Base-by-base conservation (phyloP, 495 filamentous ascomycete genomes). In the Lophiostoma macrostomum region DNA sequence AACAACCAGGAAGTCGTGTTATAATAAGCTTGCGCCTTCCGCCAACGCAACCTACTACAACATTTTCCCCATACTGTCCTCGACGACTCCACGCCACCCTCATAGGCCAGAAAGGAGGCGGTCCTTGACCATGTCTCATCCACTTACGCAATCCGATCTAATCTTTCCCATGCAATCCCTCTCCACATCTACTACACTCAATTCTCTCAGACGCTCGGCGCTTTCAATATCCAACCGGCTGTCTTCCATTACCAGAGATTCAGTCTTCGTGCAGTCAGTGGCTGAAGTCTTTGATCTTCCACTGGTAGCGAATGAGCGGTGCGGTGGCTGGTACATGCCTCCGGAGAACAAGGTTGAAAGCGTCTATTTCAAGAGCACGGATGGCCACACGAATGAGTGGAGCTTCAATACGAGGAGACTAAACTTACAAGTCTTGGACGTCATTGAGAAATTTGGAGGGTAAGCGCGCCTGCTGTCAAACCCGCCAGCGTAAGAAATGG, bases 361-460 rank as follows among this genome's bases (percentile, higher is more conserved):
- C 42, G 88, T 80, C 5, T 97, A 97, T 71, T 98, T 96, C 71
- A 98, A 98, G 75, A 94, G 88, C 71, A 98, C 93, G 23, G 93
- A 98, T 71, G 93, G 93, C 1, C 93, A 98, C 72, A 79, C 77
- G 0, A 87, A 88, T 16, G 78, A 93, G 67, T 97, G 91, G 91
- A 78, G 80, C 36, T 96, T 96, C 64, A 94, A 84, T 70, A 76
- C 80, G 24, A 76, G 91, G 63, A 77, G 93, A 48, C 72, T 97
- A 61, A 97, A 97, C 63, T 62, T 95, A 59, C 84, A 91, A 58
- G 59, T 98, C 34, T 65, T 98, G 67, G 69, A 76, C 58, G 52
- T 83, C 53, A 78, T 82, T 60, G 81, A 69, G 40, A 68, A 57
- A 38, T 55, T 79, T 68, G 80, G 82, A 58, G 91, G 90, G 82